Evolutionary conservation across 106 monocot species (phyloP), one percentile per base, ranked within the genome.

Genomic region (Narthecium ossifragum): DNA sequence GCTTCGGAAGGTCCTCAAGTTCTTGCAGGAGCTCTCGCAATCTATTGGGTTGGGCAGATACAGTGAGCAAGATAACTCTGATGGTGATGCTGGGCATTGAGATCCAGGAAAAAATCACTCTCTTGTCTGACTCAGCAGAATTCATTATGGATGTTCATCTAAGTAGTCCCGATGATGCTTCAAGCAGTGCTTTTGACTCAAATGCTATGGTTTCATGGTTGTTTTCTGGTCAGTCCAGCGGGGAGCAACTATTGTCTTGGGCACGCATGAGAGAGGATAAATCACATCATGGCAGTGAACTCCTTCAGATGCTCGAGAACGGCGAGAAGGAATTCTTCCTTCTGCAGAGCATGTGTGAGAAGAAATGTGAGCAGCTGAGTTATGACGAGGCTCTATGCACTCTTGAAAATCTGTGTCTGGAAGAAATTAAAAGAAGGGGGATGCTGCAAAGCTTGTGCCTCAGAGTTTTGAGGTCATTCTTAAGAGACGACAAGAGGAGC

Each of bases 1-100:
- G 51, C 88, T 93, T 48, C 75, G 68, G 48, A 79, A 88, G 49
- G 53, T 88, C 15, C 61, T 82, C 41, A 88, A 88, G 32, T 93
- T 85, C 59, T 68, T 93, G 59, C 93, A 88, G 74, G 93, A 93
- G 6, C 65, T 93, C 18, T 79, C 66, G 36, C 88, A 93, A 48
- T 75, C 81, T 43, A 81, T 85, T 58, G 88, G 88, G 2, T 62
- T 85, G n/a, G 73, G 70, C 4, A 76, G 69, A 58, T 71, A 69
- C 46, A 27, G 65, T 40, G 82, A 88, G 45, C 78, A 70, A 55
- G 82, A 79, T 43, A 53, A 43, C 49, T 18, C 54, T 61, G 46
- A 56, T 54, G 64, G 32, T 60, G 79, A 85, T 58, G 36, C 56
- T 32, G 73, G 66, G 55, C 2, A 33, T 36, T 66, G 67, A 78